A percentile compares a stretch with the other conserved stretches of the same genome.
phyloP scores from a whole-genome alignment of 2,329 filamentous ascomycete genomes.

The Claviceps spartinae region DNA sequence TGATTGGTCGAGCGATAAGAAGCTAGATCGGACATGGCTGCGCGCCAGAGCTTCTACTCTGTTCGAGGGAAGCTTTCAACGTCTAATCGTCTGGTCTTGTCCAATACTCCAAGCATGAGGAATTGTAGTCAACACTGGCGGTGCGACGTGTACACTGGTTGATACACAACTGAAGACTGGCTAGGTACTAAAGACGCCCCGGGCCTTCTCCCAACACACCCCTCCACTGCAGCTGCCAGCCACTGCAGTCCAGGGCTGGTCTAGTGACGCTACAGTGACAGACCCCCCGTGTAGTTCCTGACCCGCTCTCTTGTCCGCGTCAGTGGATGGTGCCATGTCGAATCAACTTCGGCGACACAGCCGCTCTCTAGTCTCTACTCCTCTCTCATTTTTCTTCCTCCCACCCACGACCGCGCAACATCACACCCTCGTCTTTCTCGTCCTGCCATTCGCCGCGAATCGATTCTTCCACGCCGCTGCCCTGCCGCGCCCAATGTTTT shows the following conservation, averaged over 20 bases:
- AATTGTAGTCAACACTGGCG: too few relatives aligned
- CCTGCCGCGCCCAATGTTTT: conserved; percentile 35
- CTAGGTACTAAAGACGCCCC: neutral
- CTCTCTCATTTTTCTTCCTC: conserved; percentile 7
- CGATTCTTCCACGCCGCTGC: conserved; percentile 12
- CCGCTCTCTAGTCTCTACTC: neutral
- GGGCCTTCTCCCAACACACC: neutral
- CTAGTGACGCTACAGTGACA: conserved; percentile 3
- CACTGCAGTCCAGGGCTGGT: neutral
- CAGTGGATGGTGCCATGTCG: neutral
- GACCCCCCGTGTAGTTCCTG: conserved; percentile 1
- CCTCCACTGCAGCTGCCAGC: neutral
- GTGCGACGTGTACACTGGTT: too few relatives aligned
- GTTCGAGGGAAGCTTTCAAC: neutral
- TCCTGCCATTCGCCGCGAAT: conserved; percentile 12
- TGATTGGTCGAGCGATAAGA: neutral
- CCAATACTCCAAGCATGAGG: too few relatives aligned
- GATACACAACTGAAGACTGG: neutral
- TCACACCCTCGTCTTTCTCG: conserved; percentile 6
- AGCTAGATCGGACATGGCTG: neutral
- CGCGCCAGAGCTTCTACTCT: neutral
- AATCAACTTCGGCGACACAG: conserved; percentile 3
- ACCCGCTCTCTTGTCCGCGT: neutral
- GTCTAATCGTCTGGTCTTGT: neutral
- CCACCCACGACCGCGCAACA: conserved; percentile 9